These are phyloP conservation scores for Pyricularia sp. DNA, from an alignment of 2,329 filamentous ascomycete genomes.

Conservation along the genomic window DNA sequence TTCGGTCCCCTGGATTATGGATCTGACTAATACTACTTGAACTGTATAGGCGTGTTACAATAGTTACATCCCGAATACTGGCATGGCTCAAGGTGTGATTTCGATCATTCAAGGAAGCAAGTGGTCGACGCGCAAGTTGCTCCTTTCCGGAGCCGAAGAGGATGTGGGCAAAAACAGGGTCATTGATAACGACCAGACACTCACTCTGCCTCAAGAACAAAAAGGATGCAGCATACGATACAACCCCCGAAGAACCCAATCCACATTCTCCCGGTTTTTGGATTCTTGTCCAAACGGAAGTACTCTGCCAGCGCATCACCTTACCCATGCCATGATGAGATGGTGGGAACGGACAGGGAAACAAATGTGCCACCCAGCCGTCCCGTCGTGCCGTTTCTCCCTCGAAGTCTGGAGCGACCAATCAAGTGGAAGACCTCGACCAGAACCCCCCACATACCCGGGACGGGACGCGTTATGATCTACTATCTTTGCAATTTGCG, in stretches of 20 bases:
- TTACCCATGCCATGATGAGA: neutral
- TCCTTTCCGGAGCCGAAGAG: neutral
- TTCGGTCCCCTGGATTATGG: slow-evolving; percentile 5
- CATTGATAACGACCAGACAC: neutral
- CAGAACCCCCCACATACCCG: neutral
- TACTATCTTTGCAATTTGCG: neutral
- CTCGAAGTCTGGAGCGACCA: neutral
- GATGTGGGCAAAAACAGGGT: neutral
- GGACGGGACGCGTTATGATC: neutral
- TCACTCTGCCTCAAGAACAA: neutral
- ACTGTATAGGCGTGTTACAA: neutral
- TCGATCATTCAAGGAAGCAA: neutral
- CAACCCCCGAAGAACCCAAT: neutral
- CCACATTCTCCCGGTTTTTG: neutral
- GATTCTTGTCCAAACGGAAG: neutral
- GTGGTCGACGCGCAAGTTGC: neutral
- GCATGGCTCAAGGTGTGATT: neutral
- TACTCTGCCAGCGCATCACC: neutral
- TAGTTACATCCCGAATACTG: neutral
- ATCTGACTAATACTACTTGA: neutral
- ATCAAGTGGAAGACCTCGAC: neutral
- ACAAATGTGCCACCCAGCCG: neutral
- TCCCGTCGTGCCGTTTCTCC: neutral
- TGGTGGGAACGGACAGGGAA: neutral
- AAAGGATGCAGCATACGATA: neutral